Conservation (phyloP, 306 rosid genomes). For the Glycyrrhiza uralensis region DNA sequence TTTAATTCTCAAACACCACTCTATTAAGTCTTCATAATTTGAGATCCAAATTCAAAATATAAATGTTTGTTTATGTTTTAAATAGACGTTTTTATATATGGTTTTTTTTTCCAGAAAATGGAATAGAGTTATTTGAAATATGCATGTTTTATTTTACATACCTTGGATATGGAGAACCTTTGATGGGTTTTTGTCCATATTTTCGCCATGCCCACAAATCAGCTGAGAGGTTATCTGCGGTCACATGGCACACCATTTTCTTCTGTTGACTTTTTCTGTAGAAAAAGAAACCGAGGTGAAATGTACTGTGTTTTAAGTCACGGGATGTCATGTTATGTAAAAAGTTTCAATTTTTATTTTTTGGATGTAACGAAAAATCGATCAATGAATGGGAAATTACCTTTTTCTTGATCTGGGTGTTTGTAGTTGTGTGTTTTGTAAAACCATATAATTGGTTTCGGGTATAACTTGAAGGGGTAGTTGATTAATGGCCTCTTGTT, state of each 20-base stretch:
- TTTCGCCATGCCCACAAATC: constrained; percentile 92
- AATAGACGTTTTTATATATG: no score
- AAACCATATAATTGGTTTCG: constrained; percentile 7
- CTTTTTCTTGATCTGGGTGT: constrained; percentile 49
- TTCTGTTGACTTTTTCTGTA: constrained; percentile 55
- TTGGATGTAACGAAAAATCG: no score
- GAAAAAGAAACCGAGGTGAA: neutral
- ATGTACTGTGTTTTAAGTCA: neutral
- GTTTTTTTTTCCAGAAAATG: no score
- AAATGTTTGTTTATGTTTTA: no score
- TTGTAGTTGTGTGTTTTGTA: constrained; percentile 23
- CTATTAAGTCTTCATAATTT: no score
- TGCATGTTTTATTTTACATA: no score
- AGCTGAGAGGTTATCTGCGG: constrained; percentile 50
- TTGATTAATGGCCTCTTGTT: neutral
- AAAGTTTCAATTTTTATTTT: neutral
- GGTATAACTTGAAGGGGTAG: constrained; percentile 21
- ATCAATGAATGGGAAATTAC: constrained; percentile 17
- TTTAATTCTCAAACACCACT: no score
- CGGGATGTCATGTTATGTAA: neutral
- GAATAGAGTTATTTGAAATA: no score
- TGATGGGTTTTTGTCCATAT: constrained; percentile 77
- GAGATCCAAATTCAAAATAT: no score
- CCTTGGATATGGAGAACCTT: constrained; percentile 87
- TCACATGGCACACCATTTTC: constrained; percentile 48